These are phyloP conservation scores for Yamadazyma takamatsuzukensis DNA, from an alignment of 805 yeast species.

Conservation along the genomic window DNA sequence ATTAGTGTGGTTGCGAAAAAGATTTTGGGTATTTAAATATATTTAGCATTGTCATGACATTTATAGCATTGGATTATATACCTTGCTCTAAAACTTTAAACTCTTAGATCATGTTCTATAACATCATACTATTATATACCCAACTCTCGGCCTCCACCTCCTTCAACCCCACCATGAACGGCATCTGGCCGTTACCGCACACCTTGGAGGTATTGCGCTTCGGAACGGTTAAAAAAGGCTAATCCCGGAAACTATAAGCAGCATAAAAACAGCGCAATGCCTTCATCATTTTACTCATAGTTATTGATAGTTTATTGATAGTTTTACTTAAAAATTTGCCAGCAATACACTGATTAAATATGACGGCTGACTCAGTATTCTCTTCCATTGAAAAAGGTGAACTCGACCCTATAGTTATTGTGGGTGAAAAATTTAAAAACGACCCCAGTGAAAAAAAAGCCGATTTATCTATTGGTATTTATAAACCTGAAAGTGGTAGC, in stretches of 20 bases:
- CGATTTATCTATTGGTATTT: constrained; percentile 45
- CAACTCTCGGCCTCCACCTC: too few species aligned
- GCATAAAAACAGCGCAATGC: too few species aligned
- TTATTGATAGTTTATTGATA: too few species aligned
- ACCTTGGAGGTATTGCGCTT: background rate
- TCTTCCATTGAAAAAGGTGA: constrained; percentile 13
- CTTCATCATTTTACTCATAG: too few species aligned
- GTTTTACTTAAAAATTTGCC: too few species aligned
- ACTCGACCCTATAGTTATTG: constrained; percentile 27
- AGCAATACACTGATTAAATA: constrained; percentile 1
- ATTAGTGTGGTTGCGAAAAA: constrained; percentile 5
- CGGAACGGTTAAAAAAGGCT: constrained; percentile 1
- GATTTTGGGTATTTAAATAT: constrained; percentile 5
- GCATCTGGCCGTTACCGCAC: background rate
- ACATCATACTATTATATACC: too few species aligned
- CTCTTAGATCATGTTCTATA: too few species aligned
- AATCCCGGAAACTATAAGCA: background rate
- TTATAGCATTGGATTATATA: too few species aligned
- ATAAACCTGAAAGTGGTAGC: constrained; percentile 36
- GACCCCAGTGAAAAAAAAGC: constrained; percentile 33
- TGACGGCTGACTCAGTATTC: constrained; percentile 11
- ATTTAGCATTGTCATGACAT: too few species aligned
- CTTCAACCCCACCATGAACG: too few species aligned
- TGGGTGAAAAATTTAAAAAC: constrained; percentile 14
- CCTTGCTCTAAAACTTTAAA: too few species aligned